Conservation (phyloP, 257 asterid species). For the Fraxinus cuspidata region DNA sequence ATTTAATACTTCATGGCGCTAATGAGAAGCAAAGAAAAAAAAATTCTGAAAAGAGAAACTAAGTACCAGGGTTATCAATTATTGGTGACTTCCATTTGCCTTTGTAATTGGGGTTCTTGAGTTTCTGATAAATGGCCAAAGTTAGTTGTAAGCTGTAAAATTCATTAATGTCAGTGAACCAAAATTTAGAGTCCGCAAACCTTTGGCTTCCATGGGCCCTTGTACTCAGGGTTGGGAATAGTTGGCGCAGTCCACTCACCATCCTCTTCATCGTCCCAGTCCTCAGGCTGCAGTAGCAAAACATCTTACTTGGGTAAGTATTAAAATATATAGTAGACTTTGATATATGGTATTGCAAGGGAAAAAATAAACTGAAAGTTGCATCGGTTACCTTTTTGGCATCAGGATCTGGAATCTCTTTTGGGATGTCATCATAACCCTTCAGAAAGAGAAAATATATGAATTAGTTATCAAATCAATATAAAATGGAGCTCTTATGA, state of each 20-base stretch:
- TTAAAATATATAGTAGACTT: neutral
- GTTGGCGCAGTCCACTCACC: constrained; percentile 96
- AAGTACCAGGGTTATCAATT: constrained; percentile 83
- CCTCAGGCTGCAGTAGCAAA: constrained; percentile 72
- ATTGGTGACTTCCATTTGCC: constrained; percentile 93
- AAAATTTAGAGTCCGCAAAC: constrained; percentile 34
- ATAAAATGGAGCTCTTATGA: neutral
- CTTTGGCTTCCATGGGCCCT: constrained; percentile 88
- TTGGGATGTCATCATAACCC: constrained; percentile 94
- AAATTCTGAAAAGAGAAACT: neutral
- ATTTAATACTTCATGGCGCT: neutral
- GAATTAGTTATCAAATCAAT: neutral
- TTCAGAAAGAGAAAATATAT: constrained; percentile 25
- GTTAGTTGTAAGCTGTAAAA: neutral
- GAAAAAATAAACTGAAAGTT: neutral
- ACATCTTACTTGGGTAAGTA: neutral
- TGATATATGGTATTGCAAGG: neutral
- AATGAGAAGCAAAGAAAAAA: neutral
- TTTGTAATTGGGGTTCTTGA: constrained; percentile 82
- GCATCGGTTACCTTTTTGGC: constrained; percentile 71
- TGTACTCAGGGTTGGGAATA: constrained; percentile 91
- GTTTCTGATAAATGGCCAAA: constrained; percentile 45
- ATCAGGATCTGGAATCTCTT: constrained; percentile 81
- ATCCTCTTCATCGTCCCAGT: constrained; percentile 98
- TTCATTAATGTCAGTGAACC: constrained; percentile 7